A percentile compares a stretch with the other conserved stretches of the same genome.
Evolutionary conservation across 2,329 filamentous ascomycete species (phyloP).

Genomic region (Exophiala bonariae): DNA sequence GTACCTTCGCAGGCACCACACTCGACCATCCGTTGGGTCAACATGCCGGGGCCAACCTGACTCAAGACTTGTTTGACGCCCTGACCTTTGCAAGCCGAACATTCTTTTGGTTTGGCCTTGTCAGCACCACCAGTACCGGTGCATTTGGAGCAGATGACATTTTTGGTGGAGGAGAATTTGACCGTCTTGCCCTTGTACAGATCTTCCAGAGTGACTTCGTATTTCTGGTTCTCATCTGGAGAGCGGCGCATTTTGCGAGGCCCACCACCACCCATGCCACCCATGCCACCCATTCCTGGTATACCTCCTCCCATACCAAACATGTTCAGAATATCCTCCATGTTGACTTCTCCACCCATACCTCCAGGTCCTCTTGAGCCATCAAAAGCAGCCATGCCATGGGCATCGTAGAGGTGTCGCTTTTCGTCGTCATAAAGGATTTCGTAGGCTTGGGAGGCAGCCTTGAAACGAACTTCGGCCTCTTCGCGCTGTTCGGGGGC

Average conservation of each 20-base stretch:
- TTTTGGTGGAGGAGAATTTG: conserved; percentile 93
- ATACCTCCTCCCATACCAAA: conserved; percentile 56
- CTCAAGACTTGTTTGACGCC: conserved; percentile 75
- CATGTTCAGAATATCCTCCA: conserved; percentile 74
- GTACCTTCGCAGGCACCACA: conserved; percentile 83
- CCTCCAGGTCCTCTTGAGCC: conserved; percentile 66
- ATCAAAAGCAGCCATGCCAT: conserved; percentile 96
- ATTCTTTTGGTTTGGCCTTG: conserved; percentile 80
- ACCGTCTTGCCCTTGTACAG: conserved; percentile 98
- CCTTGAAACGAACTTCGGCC: conserved; percentile 90
- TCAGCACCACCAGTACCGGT: conserved; percentile 89
- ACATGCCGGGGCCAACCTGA: conserved; percentile 81
- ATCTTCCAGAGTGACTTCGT: conserved; percentile 89
- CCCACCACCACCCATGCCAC: conserved; percentile 39
- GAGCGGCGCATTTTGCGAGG: conserved; percentile 68
- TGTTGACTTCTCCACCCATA: conserved; percentile 74
- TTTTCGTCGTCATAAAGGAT: conserved; percentile 96
- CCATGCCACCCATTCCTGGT: conserved; percentile 55
- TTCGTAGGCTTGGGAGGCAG: conserved; percentile 91
- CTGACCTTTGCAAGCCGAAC: conserved; percentile 79
- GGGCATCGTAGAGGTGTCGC: conserved; percentile 84
- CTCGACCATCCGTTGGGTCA: conserved; percentile 74
- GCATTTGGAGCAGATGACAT: conserved; percentile 82
- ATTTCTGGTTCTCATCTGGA: conserved; percentile 82
- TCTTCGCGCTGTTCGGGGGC: conserved; percentile 78